Evolutionary conservation across 2,329 filamentous ascomycete species (phyloP).

Genomic region (Pseudogymnoascus sp.): DNA sequence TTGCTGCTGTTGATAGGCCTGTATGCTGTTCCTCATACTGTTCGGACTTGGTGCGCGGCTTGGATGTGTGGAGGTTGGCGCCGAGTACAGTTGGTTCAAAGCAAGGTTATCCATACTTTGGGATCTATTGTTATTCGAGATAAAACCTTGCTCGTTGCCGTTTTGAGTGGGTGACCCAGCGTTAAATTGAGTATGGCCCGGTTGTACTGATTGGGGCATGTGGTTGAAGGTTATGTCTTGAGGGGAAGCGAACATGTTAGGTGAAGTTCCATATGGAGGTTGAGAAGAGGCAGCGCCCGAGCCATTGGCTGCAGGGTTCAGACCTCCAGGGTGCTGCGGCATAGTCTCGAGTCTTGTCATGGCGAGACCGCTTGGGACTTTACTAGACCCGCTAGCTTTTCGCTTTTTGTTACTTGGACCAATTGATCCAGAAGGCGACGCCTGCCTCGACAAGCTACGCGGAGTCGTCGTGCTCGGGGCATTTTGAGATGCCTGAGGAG

Average conservation of each 20-base stretch:
- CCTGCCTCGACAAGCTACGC: slow-evolving; percentile 61
- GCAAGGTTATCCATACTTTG: slow-evolving; percentile 58
- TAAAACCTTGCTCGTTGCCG: slow-evolving; percentile 49
- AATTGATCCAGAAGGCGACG: slow-evolving; percentile 57
- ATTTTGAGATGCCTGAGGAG: slow-evolving; percentile 23
- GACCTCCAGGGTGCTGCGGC: slow-evolving; percentile 5
- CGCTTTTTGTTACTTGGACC: slow-evolving; percentile 71
- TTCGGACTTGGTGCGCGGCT: slow-evolving; percentile 73
- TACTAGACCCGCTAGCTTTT: slow-evolving; percentile 63
- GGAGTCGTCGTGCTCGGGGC: slow-evolving; percentile 45
- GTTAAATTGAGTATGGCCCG: slow-evolving; percentile 38
- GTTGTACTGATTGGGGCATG: slow-evolving; percentile 16
- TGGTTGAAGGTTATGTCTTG: slow-evolving; percentile 27
- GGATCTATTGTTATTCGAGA: slow-evolving; percentile 49
- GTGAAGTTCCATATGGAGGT: slow-evolving; percentile 47
- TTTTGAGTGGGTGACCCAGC: slow-evolving; percentile 60
- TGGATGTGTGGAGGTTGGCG: slow-evolving; percentile 62
- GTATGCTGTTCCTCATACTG: slow-evolving; percentile 40
- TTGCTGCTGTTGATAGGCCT: slow-evolving; percentile 34
- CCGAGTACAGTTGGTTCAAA: slow-evolving; percentile 60
- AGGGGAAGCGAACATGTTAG: slow-evolving; percentile 38
- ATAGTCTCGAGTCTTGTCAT: slow-evolving; percentile 73
- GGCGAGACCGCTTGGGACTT: slow-evolving; percentile 63
- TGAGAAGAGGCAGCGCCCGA: slow-evolving; percentile 30
- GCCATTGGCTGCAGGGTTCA: slow-evolving; percentile 28